Percentiles rank a stretch among this genome's conserved stretches.
phyloP scores from a whole-genome alignment of 1,139 yeast genomes.

The Spathaspora sp. region DNA sequence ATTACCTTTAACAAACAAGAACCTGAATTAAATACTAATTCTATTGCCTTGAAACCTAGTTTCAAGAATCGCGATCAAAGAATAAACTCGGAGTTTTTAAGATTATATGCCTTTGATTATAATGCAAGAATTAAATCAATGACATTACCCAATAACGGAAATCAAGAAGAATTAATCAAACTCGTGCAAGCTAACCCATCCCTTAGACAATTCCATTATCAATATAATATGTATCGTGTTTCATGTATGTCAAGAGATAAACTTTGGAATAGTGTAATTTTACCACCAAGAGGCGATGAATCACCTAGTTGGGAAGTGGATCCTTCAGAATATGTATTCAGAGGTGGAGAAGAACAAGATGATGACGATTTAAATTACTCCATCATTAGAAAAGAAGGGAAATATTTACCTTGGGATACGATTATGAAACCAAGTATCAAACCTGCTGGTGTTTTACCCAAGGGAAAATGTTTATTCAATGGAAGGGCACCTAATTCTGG shows the following conservation, averaged over 20 bases:
- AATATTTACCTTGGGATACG: conserved; percentile 41
- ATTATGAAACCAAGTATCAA: conserved; percentile 20
- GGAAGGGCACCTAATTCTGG: conserved; percentile 42
- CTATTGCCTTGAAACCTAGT: conserved; percentile 7
- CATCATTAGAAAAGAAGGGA: conserved; percentile 23
- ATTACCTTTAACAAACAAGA: conserved; percentile 10
- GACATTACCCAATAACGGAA: conserved; percentile 12
- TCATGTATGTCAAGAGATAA: conserved; percentile 44
- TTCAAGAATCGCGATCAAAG: conserved; percentile 46
- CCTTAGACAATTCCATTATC: conserved; percentile 26
- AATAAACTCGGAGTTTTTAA: conserved; percentile 43
- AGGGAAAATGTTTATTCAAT: conserved; percentile 25
- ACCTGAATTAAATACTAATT: conserved; percentile 1
- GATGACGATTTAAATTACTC: conserved; percentile 9
- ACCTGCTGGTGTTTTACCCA: conserved; percentile 37
- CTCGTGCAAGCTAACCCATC: conserved; percentile 18
- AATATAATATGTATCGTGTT: conserved; percentile 28
- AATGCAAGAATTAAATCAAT: conserved; percentile 25
- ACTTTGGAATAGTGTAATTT: conserved; percentile 49
- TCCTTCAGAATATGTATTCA: conserved; percentile 20
- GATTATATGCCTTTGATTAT: conserved; percentile 48
- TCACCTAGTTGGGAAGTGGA: conserved; percentile 28
- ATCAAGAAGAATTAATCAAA: conserved; percentile 10
- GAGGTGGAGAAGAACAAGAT: conserved; percentile 14
- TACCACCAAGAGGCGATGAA: conserved; percentile 46